A percentile compares a stretch with the other conserved stretches of the same genome.
These are phyloP conservation scores for Rachicladosporium sp. DNA, from an alignment of 2,329 filamentous ascomycete genomes.

Conservation along the genomic window DNA sequence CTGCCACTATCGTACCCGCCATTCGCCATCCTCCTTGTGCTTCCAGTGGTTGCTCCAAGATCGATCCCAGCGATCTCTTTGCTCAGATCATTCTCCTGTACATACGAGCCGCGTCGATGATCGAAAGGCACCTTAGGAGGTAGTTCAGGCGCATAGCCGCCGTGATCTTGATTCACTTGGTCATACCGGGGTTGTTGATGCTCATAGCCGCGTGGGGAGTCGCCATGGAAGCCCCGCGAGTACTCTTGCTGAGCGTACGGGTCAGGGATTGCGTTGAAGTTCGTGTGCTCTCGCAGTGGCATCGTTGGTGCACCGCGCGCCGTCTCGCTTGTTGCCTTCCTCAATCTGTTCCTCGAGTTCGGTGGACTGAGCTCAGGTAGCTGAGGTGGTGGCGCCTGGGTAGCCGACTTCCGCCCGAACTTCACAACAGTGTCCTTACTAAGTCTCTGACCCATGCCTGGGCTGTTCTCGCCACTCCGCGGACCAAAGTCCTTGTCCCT, in stretches of 20 bases:
- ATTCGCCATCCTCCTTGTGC: conserved; percentile 5
- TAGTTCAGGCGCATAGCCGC: conserved; percentile 39
- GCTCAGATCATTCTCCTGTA: conserved; percentile 46
- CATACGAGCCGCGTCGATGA: neutral
- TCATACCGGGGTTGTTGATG: conserved; percentile 17
- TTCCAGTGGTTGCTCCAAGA: conserved; percentile 21
- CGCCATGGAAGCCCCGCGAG: conserved; percentile 21
- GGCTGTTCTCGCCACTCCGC: conserved; percentile 8
- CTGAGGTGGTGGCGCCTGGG: conserved; percentile 25
- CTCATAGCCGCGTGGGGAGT: conserved; percentile 20
- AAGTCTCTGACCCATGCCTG: conserved; percentile 9
- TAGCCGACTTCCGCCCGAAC: conserved; percentile 32
- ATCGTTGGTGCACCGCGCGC: conserved; percentile 7
- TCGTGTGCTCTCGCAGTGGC: conserved; percentile 27
- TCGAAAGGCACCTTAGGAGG: conserved; percentile 57
- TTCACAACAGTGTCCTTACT: conserved; percentile 22
- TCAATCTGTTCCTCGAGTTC: conserved; percentile 43
- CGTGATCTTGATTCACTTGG: too few relatives aligned
- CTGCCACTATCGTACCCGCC: too few relatives aligned
- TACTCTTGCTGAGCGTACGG: conserved; percentile 42
- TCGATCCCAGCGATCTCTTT: conserved; percentile 53
- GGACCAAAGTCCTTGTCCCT: conserved; percentile 23
- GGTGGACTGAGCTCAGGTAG: conserved; percentile 10
- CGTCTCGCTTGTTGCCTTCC: conserved; percentile 40
- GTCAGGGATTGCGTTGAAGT: conserved; percentile 32